These are phyloP conservation scores for Dichotomopilus funicola DNA, from an alignment of 2,329 filamentous ascomycete species.

Conservation along the genomic window DNA sequence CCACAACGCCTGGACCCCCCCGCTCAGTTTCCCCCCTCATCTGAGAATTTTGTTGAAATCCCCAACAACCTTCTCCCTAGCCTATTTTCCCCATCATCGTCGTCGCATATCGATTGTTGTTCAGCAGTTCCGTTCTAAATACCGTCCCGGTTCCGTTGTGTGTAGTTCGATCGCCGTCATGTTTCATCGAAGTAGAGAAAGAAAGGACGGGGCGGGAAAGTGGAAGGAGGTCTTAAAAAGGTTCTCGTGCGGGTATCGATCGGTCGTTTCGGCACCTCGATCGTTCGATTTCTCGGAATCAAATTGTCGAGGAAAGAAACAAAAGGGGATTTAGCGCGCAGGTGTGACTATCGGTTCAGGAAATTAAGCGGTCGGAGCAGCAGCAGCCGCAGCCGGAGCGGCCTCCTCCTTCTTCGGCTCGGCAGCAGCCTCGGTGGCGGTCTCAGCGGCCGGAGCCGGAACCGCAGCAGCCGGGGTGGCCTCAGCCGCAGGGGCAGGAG, in stretches of 20 bases:
- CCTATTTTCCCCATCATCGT: too few species aligned
- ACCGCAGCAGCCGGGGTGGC: neutral
- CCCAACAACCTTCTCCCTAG: too few species aligned
- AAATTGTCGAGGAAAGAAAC: neutral
- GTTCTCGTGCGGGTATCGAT: too few species aligned
- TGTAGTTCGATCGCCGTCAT: too few species aligned
- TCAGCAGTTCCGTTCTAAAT: too few species aligned
- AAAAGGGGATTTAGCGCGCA: neutral
- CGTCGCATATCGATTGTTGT: too few species aligned
- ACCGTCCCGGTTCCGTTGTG: too few species aligned
- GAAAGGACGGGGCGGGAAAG: neutral
- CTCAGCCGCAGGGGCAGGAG: slow-evolving; percentile 13
- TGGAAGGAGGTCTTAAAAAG: neutral
- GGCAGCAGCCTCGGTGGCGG: slow-evolving; percentile 6
- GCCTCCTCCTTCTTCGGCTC: slow-evolving; percentile 23
- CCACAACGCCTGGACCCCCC: too few species aligned
- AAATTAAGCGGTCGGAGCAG: slow-evolving; percentile 9
- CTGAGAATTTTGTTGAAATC: too few species aligned
- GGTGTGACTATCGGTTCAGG: neutral
- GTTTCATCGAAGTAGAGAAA: neutral
- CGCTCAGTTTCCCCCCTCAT: too few species aligned
- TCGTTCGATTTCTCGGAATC: neutral
- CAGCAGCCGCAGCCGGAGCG: neutral
- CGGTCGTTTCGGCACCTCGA: too few species aligned
- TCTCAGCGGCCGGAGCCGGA: neutral